phyloP scores from a whole-genome alignment of 768 basidiomycete species.

The Russula foetens region DNA sequence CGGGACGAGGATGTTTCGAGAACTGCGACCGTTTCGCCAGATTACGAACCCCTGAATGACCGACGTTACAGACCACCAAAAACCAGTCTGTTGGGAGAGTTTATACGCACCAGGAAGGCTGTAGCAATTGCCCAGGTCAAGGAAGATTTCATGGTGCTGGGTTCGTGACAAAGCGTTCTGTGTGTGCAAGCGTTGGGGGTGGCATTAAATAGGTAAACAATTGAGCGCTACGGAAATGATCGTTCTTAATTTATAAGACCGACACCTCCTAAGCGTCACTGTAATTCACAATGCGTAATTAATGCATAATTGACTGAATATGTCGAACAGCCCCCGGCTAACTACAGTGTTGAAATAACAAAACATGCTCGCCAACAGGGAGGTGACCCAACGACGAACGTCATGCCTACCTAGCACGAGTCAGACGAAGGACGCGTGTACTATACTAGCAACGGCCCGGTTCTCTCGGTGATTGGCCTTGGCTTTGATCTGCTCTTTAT shows the following conservation, averaged over 20 bases:
- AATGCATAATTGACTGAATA: not conserved
- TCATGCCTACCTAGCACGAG: not conserved
- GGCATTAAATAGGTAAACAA: not conserved
- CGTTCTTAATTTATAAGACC: no score
- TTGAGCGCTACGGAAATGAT: no score
- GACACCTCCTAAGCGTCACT: no score
- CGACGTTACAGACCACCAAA: not conserved
- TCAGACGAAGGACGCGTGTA: not conserved
- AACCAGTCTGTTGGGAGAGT: not conserved
- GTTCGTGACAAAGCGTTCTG: not conserved
- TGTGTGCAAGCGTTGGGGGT: not conserved
- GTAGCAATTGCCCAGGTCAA: slow-evolving; percentile 3
- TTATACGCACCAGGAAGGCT: slow-evolving; percentile 1
- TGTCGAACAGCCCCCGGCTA: no score
- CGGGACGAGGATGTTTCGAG: slow-evolving; percentile 14
- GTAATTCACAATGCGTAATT: no score
- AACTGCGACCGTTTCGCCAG: slow-evolving; percentile 16
- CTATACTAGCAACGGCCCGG: not conserved
- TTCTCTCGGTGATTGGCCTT: not conserved
- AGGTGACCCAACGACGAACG: not conserved
- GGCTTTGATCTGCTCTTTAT: not conserved
- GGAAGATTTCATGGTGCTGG: slow-evolving; percentile 11
- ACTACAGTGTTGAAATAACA: no score
- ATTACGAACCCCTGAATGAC: slow-evolving; percentile 1
- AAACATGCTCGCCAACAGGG: no score